phyloP scores from a whole-genome alignment of 768 basidiomycete genomes.

The Tricholoma bakamatsutake region DNA sequence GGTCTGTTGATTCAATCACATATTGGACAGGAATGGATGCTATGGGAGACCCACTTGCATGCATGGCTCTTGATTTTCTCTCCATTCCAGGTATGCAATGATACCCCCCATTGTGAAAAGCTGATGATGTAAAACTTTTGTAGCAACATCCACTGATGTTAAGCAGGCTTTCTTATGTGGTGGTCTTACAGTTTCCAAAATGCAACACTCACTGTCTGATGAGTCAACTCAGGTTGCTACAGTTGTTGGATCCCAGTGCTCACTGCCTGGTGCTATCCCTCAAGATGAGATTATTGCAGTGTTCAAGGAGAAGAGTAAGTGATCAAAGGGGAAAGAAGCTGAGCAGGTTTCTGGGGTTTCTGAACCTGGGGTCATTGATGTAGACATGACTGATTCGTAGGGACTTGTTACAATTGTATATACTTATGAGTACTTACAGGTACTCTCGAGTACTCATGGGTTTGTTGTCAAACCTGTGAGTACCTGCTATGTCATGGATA shows the following conservation, averaged over 20 bases:
- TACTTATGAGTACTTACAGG: background rate
- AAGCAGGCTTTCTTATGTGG: background rate
- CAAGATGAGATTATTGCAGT: background rate
- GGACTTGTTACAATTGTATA: background rate
- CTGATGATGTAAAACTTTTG: too few species aligned
- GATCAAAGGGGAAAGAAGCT: background rate
- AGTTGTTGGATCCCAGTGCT: background rate
- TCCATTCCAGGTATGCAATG: slow-evolving; percentile 1
- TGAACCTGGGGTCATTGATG: background rate
- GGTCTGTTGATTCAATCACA: slow-evolving; percentile 4
- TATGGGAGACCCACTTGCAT: slow-evolving; percentile 6
- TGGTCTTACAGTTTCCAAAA: background rate
- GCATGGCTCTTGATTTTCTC: background rate
- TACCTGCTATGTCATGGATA: background rate
- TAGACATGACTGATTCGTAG: background rate
- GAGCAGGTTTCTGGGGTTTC: too few species aligned
- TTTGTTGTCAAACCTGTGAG: too few species aligned
- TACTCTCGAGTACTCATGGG: too few species aligned
- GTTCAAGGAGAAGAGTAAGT: slow-evolving; percentile 5
- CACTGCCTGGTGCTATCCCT: slow-evolving; percentile 2
- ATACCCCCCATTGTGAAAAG: too few species aligned
- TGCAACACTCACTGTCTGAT: background rate
- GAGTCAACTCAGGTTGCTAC: background rate
- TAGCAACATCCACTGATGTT: background rate
- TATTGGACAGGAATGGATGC: slow-evolving; percentile 11